Conservation (phyloP, 805 yeast genomes). For the Lipomyces orientalis region DNA sequence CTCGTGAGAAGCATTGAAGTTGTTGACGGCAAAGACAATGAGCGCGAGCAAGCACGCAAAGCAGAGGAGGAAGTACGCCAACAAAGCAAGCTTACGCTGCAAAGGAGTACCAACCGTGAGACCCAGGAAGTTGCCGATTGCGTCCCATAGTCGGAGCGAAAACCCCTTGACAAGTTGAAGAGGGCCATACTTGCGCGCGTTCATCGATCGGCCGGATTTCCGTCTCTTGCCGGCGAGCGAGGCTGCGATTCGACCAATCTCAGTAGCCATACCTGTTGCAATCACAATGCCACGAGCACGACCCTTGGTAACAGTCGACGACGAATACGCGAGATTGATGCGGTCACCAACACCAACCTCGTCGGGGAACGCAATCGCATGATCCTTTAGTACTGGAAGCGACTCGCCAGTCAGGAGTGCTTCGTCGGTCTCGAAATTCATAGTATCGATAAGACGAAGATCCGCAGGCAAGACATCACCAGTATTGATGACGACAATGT, state of each 20-base stretch:
- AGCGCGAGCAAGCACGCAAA: conserved; percentile 87
- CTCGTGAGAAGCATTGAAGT: conserved; percentile 71
- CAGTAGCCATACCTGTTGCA: conserved; percentile 72
- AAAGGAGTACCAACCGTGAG: conserved; percentile 81
- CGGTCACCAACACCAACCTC: conserved; percentile 72
- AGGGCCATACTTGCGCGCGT: conserved; percentile 31
- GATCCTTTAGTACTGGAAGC: conserved; percentile 64
- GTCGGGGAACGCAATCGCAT: conserved; percentile 48
- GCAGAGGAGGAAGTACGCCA: conserved; percentile 72
- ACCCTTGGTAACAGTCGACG: conserved; percentile 75
- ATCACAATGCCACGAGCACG: conserved; percentile 72
- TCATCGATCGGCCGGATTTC: conserved; percentile 32
- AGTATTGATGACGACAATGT: conserved; percentile 63
- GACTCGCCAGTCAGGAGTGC: conserved; percentile 72
- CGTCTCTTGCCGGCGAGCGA: conserved; percentile 30
- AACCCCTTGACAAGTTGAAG: conserved; percentile 48
- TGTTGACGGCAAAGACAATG: conserved; percentile 84
- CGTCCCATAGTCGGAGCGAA: conserved; percentile 56
- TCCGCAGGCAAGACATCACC: conserved; percentile 84
- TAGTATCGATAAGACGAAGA: conserved; percentile 59
- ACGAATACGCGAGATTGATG: conserved; percentile 70
- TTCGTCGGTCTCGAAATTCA: conserved; percentile 74
- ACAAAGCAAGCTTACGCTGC: conserved; percentile 73
- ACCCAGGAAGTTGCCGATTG: conserved; percentile 73
- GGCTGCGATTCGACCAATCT: conserved; percentile 73